Conservation (phyloP, 164 flowering plant genomes). For the Buxus sempervirens region DNA sequence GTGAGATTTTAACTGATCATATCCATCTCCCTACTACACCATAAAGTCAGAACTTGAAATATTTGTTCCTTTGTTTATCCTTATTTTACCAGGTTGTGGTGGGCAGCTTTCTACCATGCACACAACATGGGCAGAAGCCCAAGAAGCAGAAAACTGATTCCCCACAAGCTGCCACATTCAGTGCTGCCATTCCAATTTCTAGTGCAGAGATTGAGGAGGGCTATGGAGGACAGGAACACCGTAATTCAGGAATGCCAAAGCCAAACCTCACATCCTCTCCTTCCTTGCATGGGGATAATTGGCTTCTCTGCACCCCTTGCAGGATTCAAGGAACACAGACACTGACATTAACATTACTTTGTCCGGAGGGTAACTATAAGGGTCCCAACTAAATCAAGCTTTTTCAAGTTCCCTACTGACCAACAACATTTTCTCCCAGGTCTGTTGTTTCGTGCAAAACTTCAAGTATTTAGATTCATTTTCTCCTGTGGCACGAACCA, state of each 20-base stretch:
- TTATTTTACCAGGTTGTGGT: conserved; percentile 65
- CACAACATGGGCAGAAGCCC: conserved; percentile 73
- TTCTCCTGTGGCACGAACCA: conserved; percentile 6
- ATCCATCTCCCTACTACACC: neutral
- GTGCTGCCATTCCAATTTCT: conserved; percentile 63
- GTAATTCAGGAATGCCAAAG: conserved; percentile 29
- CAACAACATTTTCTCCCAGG: conserved; percentile 11
- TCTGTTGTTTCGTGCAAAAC: conserved; percentile 14
- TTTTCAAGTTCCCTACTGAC: conserved; percentile 33
- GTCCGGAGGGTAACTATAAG: conserved; percentile 37
- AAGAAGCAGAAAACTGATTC: conserved; percentile 65
- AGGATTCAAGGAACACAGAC: conserved; percentile 57
- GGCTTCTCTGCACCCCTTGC: conserved; percentile 49
- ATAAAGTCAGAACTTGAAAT: neutral
- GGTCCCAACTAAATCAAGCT: conserved; percentile 2
- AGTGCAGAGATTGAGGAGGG: conserved; percentile 46
- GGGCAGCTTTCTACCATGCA: conserved; percentile 84
- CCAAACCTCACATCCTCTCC: conserved; percentile 37
- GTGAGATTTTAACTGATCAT: no score
- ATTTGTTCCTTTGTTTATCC: neutral
- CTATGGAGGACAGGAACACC: conserved; percentile 27
- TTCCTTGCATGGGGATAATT: conserved; percentile 62
- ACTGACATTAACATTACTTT: conserved; percentile 71
- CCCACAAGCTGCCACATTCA: conserved; percentile 28
- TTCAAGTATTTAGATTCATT: conserved; percentile 1